Conservation (phyloP, 1,139 yeast species). For the Debaryomyces udenii region DNA sequence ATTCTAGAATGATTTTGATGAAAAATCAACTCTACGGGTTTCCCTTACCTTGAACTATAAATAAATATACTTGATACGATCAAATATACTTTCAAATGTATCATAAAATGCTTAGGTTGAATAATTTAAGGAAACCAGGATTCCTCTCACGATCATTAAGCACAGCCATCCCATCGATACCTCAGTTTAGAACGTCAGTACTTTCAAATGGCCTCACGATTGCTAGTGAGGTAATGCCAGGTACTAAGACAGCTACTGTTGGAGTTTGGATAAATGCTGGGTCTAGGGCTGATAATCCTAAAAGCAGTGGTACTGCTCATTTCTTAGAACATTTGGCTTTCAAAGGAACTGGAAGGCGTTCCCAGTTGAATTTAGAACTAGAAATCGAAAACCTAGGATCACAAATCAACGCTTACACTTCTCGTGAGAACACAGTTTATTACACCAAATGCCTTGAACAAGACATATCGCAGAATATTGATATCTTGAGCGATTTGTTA, state of each 20-base stretch:
- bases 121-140: not conserved
- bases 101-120: constrained; percentile 4
- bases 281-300: constrained; percentile 88
- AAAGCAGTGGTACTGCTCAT: constrained; percentile 93
- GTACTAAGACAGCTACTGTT: constrained; percentile 92
- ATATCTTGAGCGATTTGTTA: constrained; percentile 84
- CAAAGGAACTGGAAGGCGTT: constrained; percentile 84
- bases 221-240: constrained; percentile 87
- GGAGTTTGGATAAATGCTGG: constrained; percentile 99
- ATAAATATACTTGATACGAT: not conserved
- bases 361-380: constrained; percentile 84
- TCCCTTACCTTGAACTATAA: no score
- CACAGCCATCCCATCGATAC: constrained; percentile 18
- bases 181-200: constrained; percentile 29
- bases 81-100: not conserved
- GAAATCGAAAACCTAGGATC: constrained; percentile 97
- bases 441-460: constrained; percentile 84
- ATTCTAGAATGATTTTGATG: no score
- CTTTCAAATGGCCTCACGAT: constrained; percentile 82
- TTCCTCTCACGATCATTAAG: constrained; percentile 1
- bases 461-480: constrained; percentile 85
- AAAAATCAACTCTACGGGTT: no score
- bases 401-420: constrained; percentile 95
- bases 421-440: constrained; percentile 95
- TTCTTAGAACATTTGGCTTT: constrained; percentile 94